A percentile compares a stretch with the other conserved stretches of the same genome.
These are phyloP conservation scores for Didymella sp. DNA, from an alignment of 2,329 filamentous ascomycete species.

Conservation along the genomic window DNA sequence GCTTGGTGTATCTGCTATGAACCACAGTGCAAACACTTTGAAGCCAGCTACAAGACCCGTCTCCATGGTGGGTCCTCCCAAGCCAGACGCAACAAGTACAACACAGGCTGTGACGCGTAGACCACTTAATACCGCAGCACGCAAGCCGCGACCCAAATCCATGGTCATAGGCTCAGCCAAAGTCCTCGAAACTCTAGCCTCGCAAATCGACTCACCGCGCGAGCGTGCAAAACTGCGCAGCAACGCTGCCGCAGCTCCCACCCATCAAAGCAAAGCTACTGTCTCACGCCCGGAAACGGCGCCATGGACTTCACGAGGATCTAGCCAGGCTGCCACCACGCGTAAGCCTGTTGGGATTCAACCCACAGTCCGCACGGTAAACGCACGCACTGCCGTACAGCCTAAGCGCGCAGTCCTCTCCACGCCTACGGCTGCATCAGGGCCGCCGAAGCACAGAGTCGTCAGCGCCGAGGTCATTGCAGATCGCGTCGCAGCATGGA, in stretches of 20 bases:
- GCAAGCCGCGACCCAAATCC: slow-evolving; percentile 17
- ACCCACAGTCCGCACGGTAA: not conserved
- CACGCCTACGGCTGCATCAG: not conserved
- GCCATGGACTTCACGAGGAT: not conserved
- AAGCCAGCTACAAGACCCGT: not conserved
- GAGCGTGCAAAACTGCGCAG: slow-evolving; percentile 13
- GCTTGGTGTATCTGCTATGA: not conserved
- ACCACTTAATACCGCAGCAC: slow-evolving; percentile 3
- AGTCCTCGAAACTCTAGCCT: slow-evolving; percentile 5
- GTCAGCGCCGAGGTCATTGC: slow-evolving; percentile 27
- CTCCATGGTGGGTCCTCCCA: not conserved
- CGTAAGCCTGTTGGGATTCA: not conserved
- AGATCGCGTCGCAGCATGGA: slow-evolving; percentile 24
- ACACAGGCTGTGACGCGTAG: not conserved
- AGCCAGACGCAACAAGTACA: not conserved
- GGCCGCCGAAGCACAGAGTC: slow-evolving; percentile 5
- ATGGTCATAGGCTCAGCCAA: slow-evolving; percentile 15
- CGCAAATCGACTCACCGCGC: slow-evolving; percentile 9
- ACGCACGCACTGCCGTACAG: not conserved
- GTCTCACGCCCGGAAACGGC: slow-evolving; percentile 4
- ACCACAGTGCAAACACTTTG: not conserved
- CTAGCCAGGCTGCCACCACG: not conserved
- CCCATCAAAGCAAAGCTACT: not conserved
- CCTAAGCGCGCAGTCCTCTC: not conserved
- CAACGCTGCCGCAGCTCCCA: not conserved